These are phyloP conservation scores for Akanthomyces dipterigenus DNA, from an alignment of 2,329 filamentous ascomycete species.

Conservation along the genomic window DNA sequence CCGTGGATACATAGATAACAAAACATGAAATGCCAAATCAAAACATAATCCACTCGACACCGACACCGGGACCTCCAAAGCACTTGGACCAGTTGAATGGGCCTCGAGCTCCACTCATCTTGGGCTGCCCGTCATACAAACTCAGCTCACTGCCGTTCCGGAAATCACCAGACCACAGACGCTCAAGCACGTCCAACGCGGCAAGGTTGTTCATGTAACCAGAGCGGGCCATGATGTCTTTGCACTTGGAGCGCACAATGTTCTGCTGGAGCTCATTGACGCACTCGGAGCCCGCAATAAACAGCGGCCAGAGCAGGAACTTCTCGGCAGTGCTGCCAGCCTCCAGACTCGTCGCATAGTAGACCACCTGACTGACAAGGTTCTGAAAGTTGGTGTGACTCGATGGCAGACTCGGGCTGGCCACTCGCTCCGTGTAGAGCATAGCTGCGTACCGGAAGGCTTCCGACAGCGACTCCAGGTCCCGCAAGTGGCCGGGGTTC, in stretches of 20 bases:
- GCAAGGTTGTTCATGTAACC: slow-evolving; percentile 92
- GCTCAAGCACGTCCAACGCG: slow-evolving; percentile 77
- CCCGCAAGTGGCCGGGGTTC: slow-evolving; percentile 58
- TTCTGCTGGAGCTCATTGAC: slow-evolving; percentile 72
- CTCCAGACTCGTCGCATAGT: slow-evolving; percentile 74
- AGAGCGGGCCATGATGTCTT: slow-evolving; percentile 79
- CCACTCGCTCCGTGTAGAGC: slow-evolving; percentile 83
- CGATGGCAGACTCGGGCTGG: slow-evolving; percentile 66
- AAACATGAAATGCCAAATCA: slow-evolving; percentile 26
- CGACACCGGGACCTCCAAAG: slow-evolving; percentile 48
- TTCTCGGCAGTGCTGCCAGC: slow-evolving; percentile 69
- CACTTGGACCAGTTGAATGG: slow-evolving; percentile 54
- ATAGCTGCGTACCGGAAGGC: slow-evolving; percentile 85
- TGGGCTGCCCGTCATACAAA: slow-evolving; percentile 22
- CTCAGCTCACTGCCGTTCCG: slow-evolving; percentile 29
- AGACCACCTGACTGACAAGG: slow-evolving; percentile 73
- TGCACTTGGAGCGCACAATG: slow-evolving; percentile 72
- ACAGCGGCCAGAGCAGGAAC: slow-evolving; percentile 88
- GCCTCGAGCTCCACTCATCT: slow-evolving; percentile 35
- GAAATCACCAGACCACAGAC: slow-evolving; percentile 63
- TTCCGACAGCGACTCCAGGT: slow-evolving; percentile 77
- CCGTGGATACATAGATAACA: slow-evolving; percentile 15
- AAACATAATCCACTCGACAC: slow-evolving; percentile 63
- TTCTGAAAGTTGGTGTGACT: slow-evolving; percentile 73
- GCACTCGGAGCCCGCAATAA: slow-evolving; percentile 84